Percentiles rank a stretch among this genome's conserved stretches.
Evolutionary conservation across 768 basidiomycete species (phyloP).

Genomic region (Cyclocybe aegerita): DNA sequence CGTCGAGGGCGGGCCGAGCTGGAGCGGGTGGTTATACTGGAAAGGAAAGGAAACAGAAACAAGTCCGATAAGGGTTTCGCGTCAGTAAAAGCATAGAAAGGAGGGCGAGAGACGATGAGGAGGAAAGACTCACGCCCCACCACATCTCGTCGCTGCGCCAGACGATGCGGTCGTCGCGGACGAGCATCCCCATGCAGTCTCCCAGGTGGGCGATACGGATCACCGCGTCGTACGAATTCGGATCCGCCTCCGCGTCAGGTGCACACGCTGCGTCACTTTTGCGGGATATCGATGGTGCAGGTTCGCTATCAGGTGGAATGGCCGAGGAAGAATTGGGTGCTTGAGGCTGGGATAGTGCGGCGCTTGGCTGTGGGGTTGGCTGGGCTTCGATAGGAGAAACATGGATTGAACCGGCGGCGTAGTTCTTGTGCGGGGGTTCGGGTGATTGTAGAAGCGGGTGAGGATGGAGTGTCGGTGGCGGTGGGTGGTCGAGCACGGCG

Average conservation of each 20-base stretch:
- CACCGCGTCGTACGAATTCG: conserved; percentile 45
- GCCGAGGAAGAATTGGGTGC: conserved; percentile 2
- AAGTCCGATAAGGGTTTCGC: too few relatives aligned
- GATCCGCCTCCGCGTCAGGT: neutral
- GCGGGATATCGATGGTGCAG: neutral
- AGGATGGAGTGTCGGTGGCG: conserved; percentile 8
- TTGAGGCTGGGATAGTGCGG: conserved; percentile 2
- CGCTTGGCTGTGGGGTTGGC: neutral
- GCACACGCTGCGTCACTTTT: too few relatives aligned
- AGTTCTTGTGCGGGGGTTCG: conserved; percentile 17
- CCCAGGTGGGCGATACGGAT: conserved; percentile 84
- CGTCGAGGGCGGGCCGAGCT: conserved; percentile 37
- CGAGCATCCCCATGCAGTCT: conserved; percentile 85
- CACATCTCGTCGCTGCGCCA: conserved; percentile 95
- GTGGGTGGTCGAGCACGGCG: conserved; percentile 55
- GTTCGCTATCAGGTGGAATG: neutral
- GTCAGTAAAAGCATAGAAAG: neutral
- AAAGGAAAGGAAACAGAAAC: conserved; percentile 13
- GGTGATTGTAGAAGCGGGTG: conserved; percentile 13
- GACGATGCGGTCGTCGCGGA: conserved; percentile 73
- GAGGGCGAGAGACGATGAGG: neutral
- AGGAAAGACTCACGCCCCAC: conserved; percentile 60
- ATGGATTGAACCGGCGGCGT: conserved; percentile 20
- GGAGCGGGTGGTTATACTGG: conserved; percentile 45
- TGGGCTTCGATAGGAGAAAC: neutral